phyloP scores from a whole-genome alignment of 1,139 yeast genomes.

The Geotrichum bryndzae region DNA sequence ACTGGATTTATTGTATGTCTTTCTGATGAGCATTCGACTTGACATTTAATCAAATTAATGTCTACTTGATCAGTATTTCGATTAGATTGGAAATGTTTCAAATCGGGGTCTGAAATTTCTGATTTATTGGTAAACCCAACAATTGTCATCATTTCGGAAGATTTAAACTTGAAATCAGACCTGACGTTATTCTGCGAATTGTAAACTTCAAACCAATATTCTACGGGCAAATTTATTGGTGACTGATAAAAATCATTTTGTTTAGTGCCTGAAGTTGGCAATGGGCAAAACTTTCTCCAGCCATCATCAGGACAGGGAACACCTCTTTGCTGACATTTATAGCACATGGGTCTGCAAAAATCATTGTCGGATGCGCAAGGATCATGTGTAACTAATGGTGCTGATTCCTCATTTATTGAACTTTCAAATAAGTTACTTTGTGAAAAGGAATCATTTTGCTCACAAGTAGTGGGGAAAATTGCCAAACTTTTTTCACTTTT shows the following conservation, averaged over 20 bases:
- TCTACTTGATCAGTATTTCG: neutral
- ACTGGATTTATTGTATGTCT: neutral
- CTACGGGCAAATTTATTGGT: neutral
- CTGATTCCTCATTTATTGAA: neutral
- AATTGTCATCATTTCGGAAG: neutral
- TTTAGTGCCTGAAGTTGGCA: neutral
- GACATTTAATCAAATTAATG: neutral
- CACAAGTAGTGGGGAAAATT: too few species aligned
- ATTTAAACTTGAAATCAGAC: too few species aligned
- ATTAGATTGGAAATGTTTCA: neutral
- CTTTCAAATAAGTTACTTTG: neutral
- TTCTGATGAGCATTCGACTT: neutral
- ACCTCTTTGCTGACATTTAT: neutral
- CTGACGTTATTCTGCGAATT: too few species aligned
- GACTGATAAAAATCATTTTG: neutral
- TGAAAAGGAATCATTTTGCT: neutral
- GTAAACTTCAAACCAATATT: neutral
- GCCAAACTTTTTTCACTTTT: too few species aligned
- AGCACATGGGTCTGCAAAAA: neutral
- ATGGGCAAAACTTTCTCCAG: neutral
- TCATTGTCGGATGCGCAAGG: neutral
- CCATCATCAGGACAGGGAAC: neutral
- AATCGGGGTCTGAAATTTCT: neutral
- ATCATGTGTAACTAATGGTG: neutral
- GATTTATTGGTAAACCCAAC: neutral